Conservation (phyloP, 139 green algal species). For the Nannochloris sp. region DNA sequence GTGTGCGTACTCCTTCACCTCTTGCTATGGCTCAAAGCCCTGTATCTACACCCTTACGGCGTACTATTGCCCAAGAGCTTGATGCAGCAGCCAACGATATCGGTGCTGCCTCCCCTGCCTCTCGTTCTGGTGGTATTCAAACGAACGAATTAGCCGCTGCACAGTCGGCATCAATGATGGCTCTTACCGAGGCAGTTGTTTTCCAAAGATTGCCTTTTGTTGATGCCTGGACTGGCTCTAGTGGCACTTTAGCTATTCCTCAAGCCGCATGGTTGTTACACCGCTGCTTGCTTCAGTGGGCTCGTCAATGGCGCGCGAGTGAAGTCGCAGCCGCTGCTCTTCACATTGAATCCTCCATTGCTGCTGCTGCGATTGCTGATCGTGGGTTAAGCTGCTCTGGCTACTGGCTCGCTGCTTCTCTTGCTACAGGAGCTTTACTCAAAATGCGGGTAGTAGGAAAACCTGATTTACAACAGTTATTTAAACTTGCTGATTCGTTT, state of each 20-base stretch:
- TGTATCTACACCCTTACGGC: neutral
- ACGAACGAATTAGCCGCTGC: neutral
- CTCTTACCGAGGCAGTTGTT: slow-evolving; percentile 8
- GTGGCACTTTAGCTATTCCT: slow-evolving; percentile 27
- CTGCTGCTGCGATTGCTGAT: neutral
- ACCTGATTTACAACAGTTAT: slow-evolving; percentile 25
- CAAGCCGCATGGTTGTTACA: slow-evolving; percentile 41
- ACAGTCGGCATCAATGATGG: neutral
- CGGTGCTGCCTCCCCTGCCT: neutral
- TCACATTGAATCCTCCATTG: neutral
- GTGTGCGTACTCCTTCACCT: neutral
- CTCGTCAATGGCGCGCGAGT: slow-evolving; percentile 18
- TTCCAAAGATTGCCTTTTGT: slow-evolving; percentile 24
- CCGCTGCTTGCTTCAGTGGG: slow-evolving; percentile 40
- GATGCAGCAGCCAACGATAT: neutral
- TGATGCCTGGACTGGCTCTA: slow-evolving; percentile 17
- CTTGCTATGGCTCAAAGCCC: neutral
- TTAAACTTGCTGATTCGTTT: slow-evolving; percentile 36
- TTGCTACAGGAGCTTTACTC: slow-evolving; percentile 37
- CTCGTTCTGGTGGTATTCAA: neutral
- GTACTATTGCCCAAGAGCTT: neutral
- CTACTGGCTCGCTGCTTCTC: slow-evolving; percentile 42
- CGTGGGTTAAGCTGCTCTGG: neutral
- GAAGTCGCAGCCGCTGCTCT: slow-evolving; percentile 6
- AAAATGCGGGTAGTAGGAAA: slow-evolving; percentile 36